phyloP scores from a whole-genome alignment of 1,284 basidiomycete species.

The Ceratobasidium sp. region DNA sequence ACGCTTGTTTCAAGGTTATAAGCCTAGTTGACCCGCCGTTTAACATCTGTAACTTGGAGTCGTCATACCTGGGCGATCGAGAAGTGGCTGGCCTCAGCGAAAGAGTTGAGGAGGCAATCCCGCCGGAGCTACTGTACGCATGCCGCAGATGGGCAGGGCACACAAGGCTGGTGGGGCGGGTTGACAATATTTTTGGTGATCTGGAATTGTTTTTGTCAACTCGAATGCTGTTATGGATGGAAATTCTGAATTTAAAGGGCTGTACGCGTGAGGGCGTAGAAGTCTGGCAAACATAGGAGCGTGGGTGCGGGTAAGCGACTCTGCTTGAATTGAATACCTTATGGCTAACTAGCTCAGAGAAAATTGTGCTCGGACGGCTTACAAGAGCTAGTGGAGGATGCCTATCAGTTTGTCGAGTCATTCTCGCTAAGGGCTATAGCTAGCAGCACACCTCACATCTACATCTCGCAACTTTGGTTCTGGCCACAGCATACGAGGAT shows the following conservation, averaged over 20 bases:
- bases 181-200: background rate
- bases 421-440: background rate
- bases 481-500: background rate
- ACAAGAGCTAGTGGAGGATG: background rate
- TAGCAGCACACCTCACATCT: slow-evolving; percentile 9
- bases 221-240: background rate
- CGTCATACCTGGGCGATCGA: background rate
- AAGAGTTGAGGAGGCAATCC: background rate
- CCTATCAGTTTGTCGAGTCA: background rate
- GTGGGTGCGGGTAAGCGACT: background rate
- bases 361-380: background rate
- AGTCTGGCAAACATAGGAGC: background rate
- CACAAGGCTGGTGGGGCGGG: background rate
- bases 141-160: background rate
- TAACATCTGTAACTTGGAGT: slow-evolving; percentile 9
- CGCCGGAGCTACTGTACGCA: background rate
- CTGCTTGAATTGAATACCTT: background rate
- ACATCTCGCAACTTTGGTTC: slow-evolving; percentile 1
- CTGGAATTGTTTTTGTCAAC: background rate
- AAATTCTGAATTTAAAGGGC: background rate
- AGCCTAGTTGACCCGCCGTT: background rate
- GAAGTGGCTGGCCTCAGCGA: background rate
- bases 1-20: slow-evolving; percentile 1
- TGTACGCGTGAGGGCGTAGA: background rate
- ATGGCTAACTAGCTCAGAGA: background rate